Evolutionary conservation across 768 basidiomycete species (phyloP), one percentile per base, ranked within the genome.

Genomic region (Omphalotus guepiniiformis): DNA sequence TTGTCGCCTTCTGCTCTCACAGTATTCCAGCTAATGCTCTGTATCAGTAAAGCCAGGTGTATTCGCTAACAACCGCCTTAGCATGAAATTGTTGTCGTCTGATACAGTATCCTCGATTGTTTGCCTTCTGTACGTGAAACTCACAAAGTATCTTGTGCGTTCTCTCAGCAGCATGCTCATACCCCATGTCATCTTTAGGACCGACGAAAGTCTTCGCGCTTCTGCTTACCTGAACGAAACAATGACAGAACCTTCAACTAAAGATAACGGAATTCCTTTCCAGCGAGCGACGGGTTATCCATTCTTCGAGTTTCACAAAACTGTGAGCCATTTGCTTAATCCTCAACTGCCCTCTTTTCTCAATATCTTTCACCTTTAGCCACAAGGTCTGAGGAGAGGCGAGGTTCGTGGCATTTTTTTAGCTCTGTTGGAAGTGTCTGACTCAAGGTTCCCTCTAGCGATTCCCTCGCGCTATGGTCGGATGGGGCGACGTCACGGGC

Each of bases 1-100:
- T 1, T 29, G 16, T 12, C n/a, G 18, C 16, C 32, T 38, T 23
- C n/a, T 5, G n/a, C 6, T 16, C 7, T 16, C 25, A 19, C 13
- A 39, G 6, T 15, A 21, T 34, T 32, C 16, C 26, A 28, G n/a
- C 22, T 13, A 18, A 18, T 25, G 25, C 15, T 7, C 34, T 43
- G 41, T 26, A 16, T 2, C 3, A 72, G 71, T 72, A 2, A 53
- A 55, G 21, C 54, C 54, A 11, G 62, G 71, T 39, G 65, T 69
- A 0, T 74, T 70, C 43, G 65, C 67, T 2, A 73, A 75, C 46
- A 75, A 71, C 52, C 63, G 71, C 0, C 57, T 75, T 1, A 69
- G 67, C 44, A 51, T 67, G 29, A 55, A 61, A 26, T 57, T 72
- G 1, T 41, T 65, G 1, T 68, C 68, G 4, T 54, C 55, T 2